phyloP scores from a whole-genome alignment of 805 yeast genomes.

The Yamadazyma nakazawae region DNA sequence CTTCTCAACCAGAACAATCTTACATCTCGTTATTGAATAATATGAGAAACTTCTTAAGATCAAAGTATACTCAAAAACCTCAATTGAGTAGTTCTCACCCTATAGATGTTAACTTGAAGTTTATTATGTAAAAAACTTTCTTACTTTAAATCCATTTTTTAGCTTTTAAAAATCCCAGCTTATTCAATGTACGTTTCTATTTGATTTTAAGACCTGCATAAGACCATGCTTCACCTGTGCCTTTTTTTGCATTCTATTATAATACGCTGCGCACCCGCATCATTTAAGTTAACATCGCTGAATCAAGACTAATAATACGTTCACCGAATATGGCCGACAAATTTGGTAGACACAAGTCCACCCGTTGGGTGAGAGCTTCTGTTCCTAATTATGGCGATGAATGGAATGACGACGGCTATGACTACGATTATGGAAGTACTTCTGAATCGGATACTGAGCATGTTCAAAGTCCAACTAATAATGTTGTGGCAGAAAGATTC shows the following conservation, averaged over 20 bases:
- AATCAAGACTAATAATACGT: too few relatives aligned
- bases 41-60: slow-evolving; percentile 30
- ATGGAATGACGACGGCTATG: slow-evolving; percentile 36
- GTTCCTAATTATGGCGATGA: slow-evolving; percentile 42
- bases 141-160: not conserved
- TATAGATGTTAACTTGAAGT: slow-evolving; percentile 35
- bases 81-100: slow-evolving; percentile 40
- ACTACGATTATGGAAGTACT: slow-evolving; percentile 20
- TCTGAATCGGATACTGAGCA: slow-evolving; percentile 11
- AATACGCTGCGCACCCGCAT: slow-evolving; percentile 2
- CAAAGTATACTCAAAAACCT: slow-evolving; percentile 38
- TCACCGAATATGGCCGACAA: slow-evolving; percentile 25
- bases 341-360: slow-evolving; percentile 41
- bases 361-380: slow-evolving; percentile 43
- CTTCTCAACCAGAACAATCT: slow-evolving; percentile 28
- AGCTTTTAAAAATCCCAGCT: not conserved
- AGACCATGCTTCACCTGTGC: not conserved
- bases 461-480: slow-evolving; percentile 5
- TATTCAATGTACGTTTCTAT: not conserved
- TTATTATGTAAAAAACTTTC: slow-evolving; percentile 20
- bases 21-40: slow-evolving; percentile 34
- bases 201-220: not conserved
- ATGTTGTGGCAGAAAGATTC: slow-evolving; percentile 15
- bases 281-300: not conserved
- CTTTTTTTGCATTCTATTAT: not conserved